A percentile compares a stretch with the other conserved stretches of the same genome.
Evolutionary conservation across 225 moss, liverwort and hornwort genomes (phyloP).

Genomic region (Polytrichum commune): DNA sequence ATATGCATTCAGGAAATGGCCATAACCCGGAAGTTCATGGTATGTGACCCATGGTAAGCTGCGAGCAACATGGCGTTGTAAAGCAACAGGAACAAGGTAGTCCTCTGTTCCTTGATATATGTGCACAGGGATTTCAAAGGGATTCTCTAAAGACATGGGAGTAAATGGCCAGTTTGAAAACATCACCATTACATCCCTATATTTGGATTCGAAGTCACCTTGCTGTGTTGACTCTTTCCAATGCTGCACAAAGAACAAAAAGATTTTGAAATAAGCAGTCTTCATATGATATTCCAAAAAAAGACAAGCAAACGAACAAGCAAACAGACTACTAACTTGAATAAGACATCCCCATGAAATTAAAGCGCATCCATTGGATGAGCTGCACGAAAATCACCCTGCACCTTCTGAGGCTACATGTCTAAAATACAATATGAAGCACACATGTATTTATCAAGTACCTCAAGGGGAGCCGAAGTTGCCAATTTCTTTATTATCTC

Average conservation of each 20-base stretch:
- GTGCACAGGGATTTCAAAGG: slow-evolving; percentile 66
- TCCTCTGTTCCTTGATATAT: slow-evolving; percentile 85
- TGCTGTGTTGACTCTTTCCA: slow-evolving; percentile 70
- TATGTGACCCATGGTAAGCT: slow-evolving; percentile 79
- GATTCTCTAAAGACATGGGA: slow-evolving; percentile 73
- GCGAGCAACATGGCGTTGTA: slow-evolving; percentile 61
- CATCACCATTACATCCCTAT: slow-evolving; percentile 72
- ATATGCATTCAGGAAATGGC: slow-evolving; percentile 53
- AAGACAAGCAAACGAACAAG: neutral
- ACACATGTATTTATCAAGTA: slow-evolving; percentile 1
- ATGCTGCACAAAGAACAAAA: slow-evolving; percentile 41
- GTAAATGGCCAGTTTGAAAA: slow-evolving; percentile 79
- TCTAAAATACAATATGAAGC: neutral
- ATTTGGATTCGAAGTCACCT: slow-evolving; percentile 64
- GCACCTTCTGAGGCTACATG: slow-evolving; percentile 5
- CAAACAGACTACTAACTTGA: neutral
- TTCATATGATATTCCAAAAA: no score
- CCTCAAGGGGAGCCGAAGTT: slow-evolving; percentile 17
- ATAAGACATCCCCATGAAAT: neutral
- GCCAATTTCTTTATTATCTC: slow-evolving; percentile 33
- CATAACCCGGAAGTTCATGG: slow-evolving; percentile 73
- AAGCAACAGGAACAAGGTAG: slow-evolving; percentile 53
- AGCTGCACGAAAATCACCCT: neutral
- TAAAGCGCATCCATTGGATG: neutral
- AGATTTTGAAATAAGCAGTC: no score